A percentile compares a stretch with the other conserved stretches of the same genome.
phyloP scores from a whole-genome alignment of 805 yeast genomes.

The Crinitomyces ghanaensis region DNA sequence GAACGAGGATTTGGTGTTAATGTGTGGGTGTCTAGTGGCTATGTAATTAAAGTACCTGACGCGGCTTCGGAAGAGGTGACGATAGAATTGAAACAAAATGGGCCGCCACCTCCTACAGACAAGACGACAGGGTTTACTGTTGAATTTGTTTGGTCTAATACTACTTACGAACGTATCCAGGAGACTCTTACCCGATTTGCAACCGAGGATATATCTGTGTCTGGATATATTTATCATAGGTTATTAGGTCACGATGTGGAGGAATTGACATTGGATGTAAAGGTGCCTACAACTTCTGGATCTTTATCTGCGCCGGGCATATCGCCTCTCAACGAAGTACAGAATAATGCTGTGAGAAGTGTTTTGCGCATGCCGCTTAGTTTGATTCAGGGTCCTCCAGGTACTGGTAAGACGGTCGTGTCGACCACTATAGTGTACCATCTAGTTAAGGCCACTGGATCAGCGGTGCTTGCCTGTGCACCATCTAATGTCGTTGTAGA shows the following conservation, averaged over 20 bases:
- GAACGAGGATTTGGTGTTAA: constrained; percentile 39
- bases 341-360: constrained; percentile 59
- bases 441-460: constrained; percentile 47
- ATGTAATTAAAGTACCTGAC: constrained; percentile 59
- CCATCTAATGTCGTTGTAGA: constrained; percentile 95
- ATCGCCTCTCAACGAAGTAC: constrained; percentile 65
- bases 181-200: constrained; percentile 65
- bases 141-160: constrained; percentile 83
- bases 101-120: constrained; percentile 38
- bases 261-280: constrained; percentile 32
- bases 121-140: constrained; percentile 61
- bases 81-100: constrained; percentile 40
- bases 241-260: constrained; percentile 71
- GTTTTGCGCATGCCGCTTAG: constrained; percentile 65
- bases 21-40: constrained; percentile 67
- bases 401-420: constrained; percentile 92
- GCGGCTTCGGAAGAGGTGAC: constrained; percentile 57
- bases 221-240: constrained; percentile 64
- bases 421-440: constrained; percentile 83
- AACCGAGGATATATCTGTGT: constrained; percentile 51
- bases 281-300: constrained; percentile 56
- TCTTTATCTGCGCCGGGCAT: constrained; percentile 46
- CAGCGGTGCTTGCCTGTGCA: constrained; percentile 75
- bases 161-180: constrained; percentile 76
- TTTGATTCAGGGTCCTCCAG: constrained; percentile 91